phyloP scores from a whole-genome alignment of 495 filamentous ascomycete genomes.

The Talaromyces borbonicus region DNA sequence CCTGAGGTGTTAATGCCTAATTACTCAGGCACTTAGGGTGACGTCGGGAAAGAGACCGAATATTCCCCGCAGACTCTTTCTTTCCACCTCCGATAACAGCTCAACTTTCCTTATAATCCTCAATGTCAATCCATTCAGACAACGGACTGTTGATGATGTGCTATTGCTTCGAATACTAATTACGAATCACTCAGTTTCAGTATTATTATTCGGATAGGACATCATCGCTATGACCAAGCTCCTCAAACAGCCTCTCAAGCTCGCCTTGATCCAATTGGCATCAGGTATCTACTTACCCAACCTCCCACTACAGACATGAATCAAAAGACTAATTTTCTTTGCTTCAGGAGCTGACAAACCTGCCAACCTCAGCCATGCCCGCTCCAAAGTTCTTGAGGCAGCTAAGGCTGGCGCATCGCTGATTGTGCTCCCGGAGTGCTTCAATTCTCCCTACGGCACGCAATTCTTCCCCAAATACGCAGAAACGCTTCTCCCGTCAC shows the following conservation, averaged over 20 bases:
- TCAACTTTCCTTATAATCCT: too few relatives aligned
- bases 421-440: conserved; percentile 69
- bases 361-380: conserved; percentile 72
- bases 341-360: conserved; percentile 70
- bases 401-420: conserved; percentile 58
- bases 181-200: too few relatives aligned
- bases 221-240: conserved; percentile 36
- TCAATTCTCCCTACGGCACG: conserved; percentile 94
- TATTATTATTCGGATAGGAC: too few relatives aligned
- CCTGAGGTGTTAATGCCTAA: not conserved
- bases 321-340: not conserved
- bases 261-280: conserved; percentile 75
- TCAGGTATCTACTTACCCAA: conserved; percentile 35
- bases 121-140: too few relatives aligned
- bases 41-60: conserved; percentile 1
- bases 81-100: too few relatives aligned
- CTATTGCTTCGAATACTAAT: too few relatives aligned
- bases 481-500: conserved; percentile 72
- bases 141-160: too few relatives aligned
- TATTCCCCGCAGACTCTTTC: not conserved
- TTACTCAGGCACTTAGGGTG: not conserved
- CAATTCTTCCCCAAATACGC: conserved; percentile 88
- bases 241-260: conserved; percentile 65
- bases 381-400: conserved; percentile 74
- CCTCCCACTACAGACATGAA: not conserved